Base-by-base conservation (phyloP, 2,329 filamentous ascomycete genomes). In the Fusarium tricinctum region DNA sequence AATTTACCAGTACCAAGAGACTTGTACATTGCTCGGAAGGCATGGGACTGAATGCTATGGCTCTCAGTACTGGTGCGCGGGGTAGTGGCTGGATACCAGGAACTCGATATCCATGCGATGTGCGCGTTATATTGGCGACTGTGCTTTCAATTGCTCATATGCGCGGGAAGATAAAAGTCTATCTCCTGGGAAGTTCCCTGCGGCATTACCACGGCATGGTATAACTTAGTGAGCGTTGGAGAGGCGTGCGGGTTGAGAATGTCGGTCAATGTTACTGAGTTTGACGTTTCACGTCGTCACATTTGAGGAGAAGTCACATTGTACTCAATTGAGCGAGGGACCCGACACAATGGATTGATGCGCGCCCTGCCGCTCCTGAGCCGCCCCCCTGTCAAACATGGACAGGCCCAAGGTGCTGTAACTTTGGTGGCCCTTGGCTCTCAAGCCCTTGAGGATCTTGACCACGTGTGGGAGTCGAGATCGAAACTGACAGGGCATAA, bases 331-430 rank as follows among this genome's bases (percentile, higher is more conserved):
- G 52, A 57, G 39, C 40, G 28, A 60, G 51, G 57, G 72, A 74
- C 72, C 72, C 72, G 72, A 74, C 72, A 73, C 71, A 64, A 63
- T 74, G 72, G 72, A 63, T 74, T 74, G 71, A 74, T 74, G 72
- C 59, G 71, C 65, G 68, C 69, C 71, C 70, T 73, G 71, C 72
- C 72, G 72, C 68, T 70, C 71, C 51, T 35, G 58, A 59, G 50
- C 33, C 59, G 45, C 42, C 45, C 68, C 71, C 66, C 55, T 65
- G 68, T 61, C 54, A 39, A 71, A 50, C 47, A 64, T 50, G 39
- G 46, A 57, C 28, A 49, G 47, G 58, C 52, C 69, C 53, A 52
- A 69, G 51, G 43, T 62, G 55, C 53, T 58, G 35, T 38, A 38
- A 38, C 62, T 52, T 38, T 32, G 30, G 42, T 43, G 20, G 58